Evolutionary conservation across 805 yeast species (phyloP).

Genomic region (Isabelozyma pseudorhagii): DNA sequence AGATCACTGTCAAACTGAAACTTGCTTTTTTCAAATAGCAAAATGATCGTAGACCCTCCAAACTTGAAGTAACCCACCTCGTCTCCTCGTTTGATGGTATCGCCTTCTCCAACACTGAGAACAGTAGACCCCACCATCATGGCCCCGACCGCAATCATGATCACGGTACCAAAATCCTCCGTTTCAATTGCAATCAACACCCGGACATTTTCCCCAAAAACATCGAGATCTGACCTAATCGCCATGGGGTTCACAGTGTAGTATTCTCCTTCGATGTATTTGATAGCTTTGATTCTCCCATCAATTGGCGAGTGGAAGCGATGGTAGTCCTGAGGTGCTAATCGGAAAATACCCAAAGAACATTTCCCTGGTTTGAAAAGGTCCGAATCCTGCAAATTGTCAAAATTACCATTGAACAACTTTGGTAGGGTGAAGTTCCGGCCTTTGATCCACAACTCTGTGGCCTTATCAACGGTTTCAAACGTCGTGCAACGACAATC

Average conservation of each 20-base stretch:
- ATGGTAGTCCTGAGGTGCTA: slow-evolving; percentile 97
- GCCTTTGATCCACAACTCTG: slow-evolving; percentile 87
- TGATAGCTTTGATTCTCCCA: slow-evolving; percentile 67
- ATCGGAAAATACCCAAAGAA: slow-evolving; percentile 72
- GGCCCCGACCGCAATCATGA: slow-evolving; percentile 87
- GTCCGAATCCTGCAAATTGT: slow-evolving; percentile 38
- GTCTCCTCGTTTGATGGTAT: slow-evolving; percentile 60
- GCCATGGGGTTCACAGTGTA: slow-evolving; percentile 99
- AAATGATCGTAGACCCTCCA: slow-evolving; percentile 87
- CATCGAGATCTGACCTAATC: slow-evolving; percentile 80
- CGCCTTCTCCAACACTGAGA: slow-evolving; percentile 62
- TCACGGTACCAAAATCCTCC: slow-evolving; percentile 70
- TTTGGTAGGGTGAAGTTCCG: slow-evolving; percentile 64
- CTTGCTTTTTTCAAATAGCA: slow-evolving; percentile 52
- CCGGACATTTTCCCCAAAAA: slow-evolving; percentile 87
- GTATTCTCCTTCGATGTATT: slow-evolving; percentile 80
- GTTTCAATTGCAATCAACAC: slow-evolving; percentile 76
- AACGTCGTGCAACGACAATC: slow-evolving; percentile 84
- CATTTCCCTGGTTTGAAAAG: slow-evolving; percentile 41
- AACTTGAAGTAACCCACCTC: slow-evolving; percentile 94
- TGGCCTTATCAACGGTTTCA: slow-evolving; percentile 55
- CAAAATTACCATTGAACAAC: slow-evolving; percentile 48
- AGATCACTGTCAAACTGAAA: slow-evolving; percentile 74
- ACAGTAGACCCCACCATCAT: slow-evolving; percentile 98
- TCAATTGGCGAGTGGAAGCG: slow-evolving; percentile 86